Base-by-base conservation (phyloP, 441 rosid species). In the Croton setiger region DNA sequence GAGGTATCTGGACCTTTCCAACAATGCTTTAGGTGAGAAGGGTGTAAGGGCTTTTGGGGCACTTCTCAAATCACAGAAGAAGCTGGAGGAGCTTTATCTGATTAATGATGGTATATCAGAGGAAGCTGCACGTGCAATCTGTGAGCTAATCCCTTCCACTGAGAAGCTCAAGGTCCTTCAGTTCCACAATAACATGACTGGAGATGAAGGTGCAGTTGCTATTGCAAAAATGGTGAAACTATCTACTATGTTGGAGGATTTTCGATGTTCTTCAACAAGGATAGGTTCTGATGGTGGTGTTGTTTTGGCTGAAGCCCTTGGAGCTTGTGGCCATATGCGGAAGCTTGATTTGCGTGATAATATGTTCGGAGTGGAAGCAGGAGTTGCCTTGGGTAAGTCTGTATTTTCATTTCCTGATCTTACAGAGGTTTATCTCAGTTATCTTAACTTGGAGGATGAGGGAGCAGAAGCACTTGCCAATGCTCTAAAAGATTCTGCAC, bases 171-270 rank as follows among this genome's bases (percentile, higher is more conserved):
- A 53, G 81, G 85, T 88, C 57, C 91, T 93, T 79, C 96, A 88
- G 20, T 89, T 93, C 78, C 93, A 88, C 70, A 93, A 93, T 60
- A 91, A 93, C 81, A 91, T 93, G 98, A 91, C 92, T 0, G 98
- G 96, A 63, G 95, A 93, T 58, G 87, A 87, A 70, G 98, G 98
- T 37, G 98, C 96, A 1, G 64, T 85, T 72, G 89, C 96, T 18
- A 86, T 91, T 67, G 82, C 98, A 43, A 82, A 88, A 75, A 84
- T 91, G 54, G 89, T 93, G 69, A 88, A 80, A 80, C 76, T 71
- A 36, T 89, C 96, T 18, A 76, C 82, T 4, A 27, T 76, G 43
- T 68, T 93, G 69, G 92, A 84, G 81, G 81, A 89, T 80, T 93
- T 93, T 59, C 79, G 82, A 35, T 91, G 97, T 79, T 91, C 95